phyloP scores from a whole-genome alignment of 768 basidiomycete genomes.

The Leccinum boreale region DNA sequence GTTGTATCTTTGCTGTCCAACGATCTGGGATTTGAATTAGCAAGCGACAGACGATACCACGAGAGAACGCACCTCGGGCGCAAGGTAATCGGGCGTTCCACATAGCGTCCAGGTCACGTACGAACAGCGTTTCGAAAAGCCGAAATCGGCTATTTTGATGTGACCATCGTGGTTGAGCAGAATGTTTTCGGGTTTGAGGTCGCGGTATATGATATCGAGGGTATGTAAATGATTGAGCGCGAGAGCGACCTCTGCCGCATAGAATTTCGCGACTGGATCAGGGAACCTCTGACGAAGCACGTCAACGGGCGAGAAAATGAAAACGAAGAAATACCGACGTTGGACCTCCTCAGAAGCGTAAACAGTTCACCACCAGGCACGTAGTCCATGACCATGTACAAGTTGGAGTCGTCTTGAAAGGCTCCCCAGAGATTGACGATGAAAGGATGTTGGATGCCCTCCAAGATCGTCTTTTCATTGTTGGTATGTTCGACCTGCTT shows the following conservation, averaged over 20 bases:
- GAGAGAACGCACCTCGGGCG: constrained; percentile 71
- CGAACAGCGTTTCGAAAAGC: constrained; percentile 87
- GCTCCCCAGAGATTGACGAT: constrained; percentile 96
- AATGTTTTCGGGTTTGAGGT: constrained; percentile 97
- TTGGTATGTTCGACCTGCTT: constrained; percentile 99
- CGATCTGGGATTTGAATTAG: constrained; percentile 47
- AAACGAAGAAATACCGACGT: constrained; percentile 47
- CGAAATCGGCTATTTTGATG: constrained; percentile 96
- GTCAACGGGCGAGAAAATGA: constrained; percentile 12
- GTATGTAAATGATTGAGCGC: constrained; percentile 88
- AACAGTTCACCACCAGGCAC: constrained; percentile 97
- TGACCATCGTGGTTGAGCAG: constrained; percentile 92
- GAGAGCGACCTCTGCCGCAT: constrained; percentile 91
- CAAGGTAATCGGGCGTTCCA: constrained; percentile 94
- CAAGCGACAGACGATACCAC: constrained; percentile 16
- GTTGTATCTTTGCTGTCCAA: constrained; percentile 82
- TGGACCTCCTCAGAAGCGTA: constrained; percentile 85
- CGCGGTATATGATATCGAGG: constrained; percentile 91
- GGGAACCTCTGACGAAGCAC: constrained; percentile 70
- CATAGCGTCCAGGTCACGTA: constrained; percentile 94
- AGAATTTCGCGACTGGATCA: constrained; percentile 97
- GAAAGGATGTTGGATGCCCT: constrained; percentile 84
- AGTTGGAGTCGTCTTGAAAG: constrained; percentile 87
- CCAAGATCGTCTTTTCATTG: constrained; percentile 87
- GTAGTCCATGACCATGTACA: constrained; percentile 99